Conservation (phyloP, 2,329 filamentous ascomycete genomes). For the Thelonectria rubi region DNA sequence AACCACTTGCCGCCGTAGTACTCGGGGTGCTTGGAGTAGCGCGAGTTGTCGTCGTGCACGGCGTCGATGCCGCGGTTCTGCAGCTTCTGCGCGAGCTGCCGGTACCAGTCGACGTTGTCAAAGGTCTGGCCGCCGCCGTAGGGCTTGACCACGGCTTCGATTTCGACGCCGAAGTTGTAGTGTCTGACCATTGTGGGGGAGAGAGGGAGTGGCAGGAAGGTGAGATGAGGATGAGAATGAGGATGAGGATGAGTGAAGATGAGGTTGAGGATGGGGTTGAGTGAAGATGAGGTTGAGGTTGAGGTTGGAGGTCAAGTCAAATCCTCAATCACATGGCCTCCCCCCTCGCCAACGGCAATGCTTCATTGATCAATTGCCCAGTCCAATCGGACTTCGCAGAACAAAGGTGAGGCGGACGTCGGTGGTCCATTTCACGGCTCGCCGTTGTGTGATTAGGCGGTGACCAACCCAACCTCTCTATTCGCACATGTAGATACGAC, state of each 20-base stretch:
- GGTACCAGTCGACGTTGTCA: constrained; percentile 53
- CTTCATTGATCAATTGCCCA: constrained; percentile 4
- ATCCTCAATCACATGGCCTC: no score
- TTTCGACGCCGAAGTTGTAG: constrained; percentile 54
- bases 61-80: constrained; percentile 50
- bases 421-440: neutral
- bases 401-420: constrained; percentile 10
- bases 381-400: constrained; percentile 3
- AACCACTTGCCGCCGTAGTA: constrained; percentile 55
- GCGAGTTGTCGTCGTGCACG: constrained; percentile 50
- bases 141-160: constrained; percentile 50
- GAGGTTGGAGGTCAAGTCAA: neutral
- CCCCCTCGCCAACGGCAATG: neutral
- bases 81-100: constrained; percentile 51
- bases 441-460: neutral
- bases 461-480: constrained; percentile 2
- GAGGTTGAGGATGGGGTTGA: neutral
- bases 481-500: neutral
- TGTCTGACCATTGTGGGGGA: constrained; percentile 45
- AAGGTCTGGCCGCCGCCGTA: constrained; percentile 50
- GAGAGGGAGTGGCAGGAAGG: neutral
- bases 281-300: neutral
- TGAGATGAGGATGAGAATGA: neutral
- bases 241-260: no score
- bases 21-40: constrained; percentile 53